Conservation (phyloP, 2,329 filamentous ascomycete species). For the Magnaporthiopsis poae region DNA sequence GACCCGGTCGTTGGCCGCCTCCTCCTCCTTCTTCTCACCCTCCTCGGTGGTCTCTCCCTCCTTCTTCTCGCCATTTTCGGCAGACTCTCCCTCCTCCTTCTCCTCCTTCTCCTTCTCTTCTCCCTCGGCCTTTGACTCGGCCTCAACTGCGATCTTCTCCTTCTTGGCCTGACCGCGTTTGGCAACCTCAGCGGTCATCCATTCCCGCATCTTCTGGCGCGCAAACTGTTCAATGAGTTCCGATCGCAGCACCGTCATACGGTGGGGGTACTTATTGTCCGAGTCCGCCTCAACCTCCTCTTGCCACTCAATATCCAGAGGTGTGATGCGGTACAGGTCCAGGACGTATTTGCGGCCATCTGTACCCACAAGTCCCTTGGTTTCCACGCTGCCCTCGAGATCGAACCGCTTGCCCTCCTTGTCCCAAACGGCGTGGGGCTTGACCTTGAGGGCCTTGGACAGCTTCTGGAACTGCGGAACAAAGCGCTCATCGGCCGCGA, state of each 20-base stretch:
- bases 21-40: slow-evolving; percentile 23
- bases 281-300: slow-evolving; percentile 55
- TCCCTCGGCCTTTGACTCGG: slow-evolving; percentile 17
- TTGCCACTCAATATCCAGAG: slow-evolving; percentile 81
- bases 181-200: slow-evolving; percentile 69
- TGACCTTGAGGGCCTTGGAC: slow-evolving; percentile 80
- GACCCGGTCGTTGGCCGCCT: slow-evolving; percentile 54
- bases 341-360: slow-evolving; percentile 96
- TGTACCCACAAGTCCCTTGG: slow-evolving; percentile 92
- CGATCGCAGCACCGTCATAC: slow-evolving; percentile 86
- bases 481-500: slow-evolving; percentile 83
- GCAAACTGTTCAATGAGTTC: slow-evolving; percentile 83
- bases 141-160: slow-evolving; percentile 18
- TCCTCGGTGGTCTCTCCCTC: slow-evolving; percentile 9
- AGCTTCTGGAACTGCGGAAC: slow-evolving; percentile 76
- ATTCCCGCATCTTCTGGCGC: slow-evolving; percentile 78
- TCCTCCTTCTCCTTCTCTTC: slow-evolving; percentile 23
- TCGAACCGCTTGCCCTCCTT: slow-evolving; percentile 86
- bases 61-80: slow-evolving; percentile 22
- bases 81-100: slow-evolving; percentile 22
- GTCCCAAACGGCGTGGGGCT: slow-evolving; percentile 95
- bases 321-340: slow-evolving; percentile 88
- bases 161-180: slow-evolving; percentile 42
- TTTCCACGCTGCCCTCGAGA: slow-evolving; percentile 90
- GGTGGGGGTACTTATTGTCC: slow-evolving; percentile 67